These are phyloP conservation scores for Aspergillus proliferans DNA, from an alignment of 2,329 filamentous ascomycete genomes.

Conservation along the genomic window DNA sequence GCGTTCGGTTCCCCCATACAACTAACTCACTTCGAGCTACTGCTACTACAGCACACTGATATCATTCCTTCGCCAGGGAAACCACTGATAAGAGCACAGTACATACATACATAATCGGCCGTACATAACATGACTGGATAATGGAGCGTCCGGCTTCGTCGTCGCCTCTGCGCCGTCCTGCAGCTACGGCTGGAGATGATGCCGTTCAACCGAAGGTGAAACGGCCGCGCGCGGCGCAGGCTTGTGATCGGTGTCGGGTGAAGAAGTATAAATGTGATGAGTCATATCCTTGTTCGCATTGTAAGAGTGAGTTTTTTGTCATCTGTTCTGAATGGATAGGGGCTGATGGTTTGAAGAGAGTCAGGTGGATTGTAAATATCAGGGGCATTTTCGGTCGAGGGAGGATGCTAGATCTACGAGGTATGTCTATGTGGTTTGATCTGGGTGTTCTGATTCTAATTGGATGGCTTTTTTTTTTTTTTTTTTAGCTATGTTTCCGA, in stretches of 20 bases:
- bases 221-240: conserved; percentile 40
- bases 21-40: not conserved
- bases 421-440: conserved; percentile 7
- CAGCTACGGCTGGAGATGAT: conserved; percentile 9
- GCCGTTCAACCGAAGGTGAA: conserved; percentile 21
- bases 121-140: conserved; percentile 11
- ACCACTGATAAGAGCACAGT: too few species aligned
- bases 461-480: too few species aligned
- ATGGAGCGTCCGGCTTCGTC: conserved; percentile 34
- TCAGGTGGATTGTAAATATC: conserved; percentile 28
- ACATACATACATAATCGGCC: not conserved
- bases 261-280: conserved; percentile 49
- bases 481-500: conserved; percentile 27
- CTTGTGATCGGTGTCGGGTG: conserved; percentile 42
- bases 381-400: conserved; percentile 27
- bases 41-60: not conserved
- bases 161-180: conserved; percentile 1
- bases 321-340: not conserved
- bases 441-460: not conserved
- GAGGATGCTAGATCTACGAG: conserved; percentile 24
- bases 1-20: conserved; percentile 1
- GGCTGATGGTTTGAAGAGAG: conserved; percentile 21
- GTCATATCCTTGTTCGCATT: conserved; percentile 39
- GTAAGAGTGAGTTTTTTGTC: conserved; percentile 31
- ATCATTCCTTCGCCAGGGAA: not conserved